A percentile compares a stretch with the other conserved stretches of the same genome.
Conservation (phyloP, 2,329 filamentous ascomycete genomes). For the Ceratocystis cubensis region DNA sequence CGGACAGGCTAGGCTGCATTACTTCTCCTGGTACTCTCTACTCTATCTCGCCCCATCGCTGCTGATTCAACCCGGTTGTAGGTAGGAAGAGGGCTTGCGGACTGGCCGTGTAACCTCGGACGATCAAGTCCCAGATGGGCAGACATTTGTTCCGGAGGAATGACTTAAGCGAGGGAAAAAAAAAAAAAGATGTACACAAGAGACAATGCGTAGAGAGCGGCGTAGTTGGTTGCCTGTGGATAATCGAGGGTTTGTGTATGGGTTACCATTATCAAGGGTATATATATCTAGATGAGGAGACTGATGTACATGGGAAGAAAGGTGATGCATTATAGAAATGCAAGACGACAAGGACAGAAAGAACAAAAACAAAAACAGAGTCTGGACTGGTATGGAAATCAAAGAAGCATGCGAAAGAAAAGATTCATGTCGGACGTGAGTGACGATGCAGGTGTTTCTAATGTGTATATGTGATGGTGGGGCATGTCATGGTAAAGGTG, state of each 20-base stretch:
- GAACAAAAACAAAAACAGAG: background rate
- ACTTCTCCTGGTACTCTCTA: too few species aligned
- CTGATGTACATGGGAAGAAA: background rate
- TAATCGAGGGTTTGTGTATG: background rate
- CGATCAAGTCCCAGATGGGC: too few species aligned
- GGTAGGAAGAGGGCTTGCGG: too few species aligned
- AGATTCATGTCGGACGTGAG: background rate
- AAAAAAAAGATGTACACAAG: background rate
- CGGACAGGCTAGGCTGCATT: too few species aligned
- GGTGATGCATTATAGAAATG: background rate
- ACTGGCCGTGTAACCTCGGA: too few species aligned
- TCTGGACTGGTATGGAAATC: background rate
- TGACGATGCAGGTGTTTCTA: background rate
- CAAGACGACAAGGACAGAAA: background rate
- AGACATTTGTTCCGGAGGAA: background rate
- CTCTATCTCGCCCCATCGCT: background rate
- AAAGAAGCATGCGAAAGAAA: background rate
- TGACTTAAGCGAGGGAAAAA: background rate
- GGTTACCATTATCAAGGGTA: background rate
- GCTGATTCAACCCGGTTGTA: too few species aligned
- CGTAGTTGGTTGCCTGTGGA: background rate
- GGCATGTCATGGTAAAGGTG: background rate
- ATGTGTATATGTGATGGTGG: background rate
- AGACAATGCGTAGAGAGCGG: background rate
- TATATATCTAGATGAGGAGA: background rate